These are phyloP conservation scores for Suhomyces pyralidae DNA, from an alignment of 805 yeast species.

Conservation along the genomic window DNA sequence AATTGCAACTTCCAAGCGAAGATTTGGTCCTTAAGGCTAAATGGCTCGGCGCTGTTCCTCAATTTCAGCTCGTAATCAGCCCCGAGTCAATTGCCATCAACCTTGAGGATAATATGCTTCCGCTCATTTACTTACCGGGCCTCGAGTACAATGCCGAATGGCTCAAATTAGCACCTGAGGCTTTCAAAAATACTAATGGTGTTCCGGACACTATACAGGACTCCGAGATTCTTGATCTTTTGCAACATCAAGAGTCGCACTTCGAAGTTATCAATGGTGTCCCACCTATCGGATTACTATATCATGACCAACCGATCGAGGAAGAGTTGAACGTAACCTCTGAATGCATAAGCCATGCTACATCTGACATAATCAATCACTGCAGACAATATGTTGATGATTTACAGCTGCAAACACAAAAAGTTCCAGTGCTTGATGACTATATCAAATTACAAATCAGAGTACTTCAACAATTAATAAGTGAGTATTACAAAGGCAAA, in stretches of 20 bases:
- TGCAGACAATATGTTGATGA: constrained; percentile 1
- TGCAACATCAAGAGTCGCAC: constrained; percentile 24
- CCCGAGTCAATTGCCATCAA: constrained; percentile 14
- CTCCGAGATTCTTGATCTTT: constrained; percentile 20
- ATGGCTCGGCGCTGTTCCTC: constrained; percentile 30
- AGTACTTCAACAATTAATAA: constrained; percentile 8
- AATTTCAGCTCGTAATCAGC: constrained; percentile 18
- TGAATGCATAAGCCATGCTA: background rate
- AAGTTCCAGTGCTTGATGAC: background rate
- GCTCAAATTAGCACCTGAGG: constrained; percentile 17
- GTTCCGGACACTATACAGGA: constrained; percentile 22
- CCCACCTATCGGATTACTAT: constrained; percentile 19
- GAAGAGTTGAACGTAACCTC: background rate
- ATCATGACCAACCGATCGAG: constrained; percentile 2
- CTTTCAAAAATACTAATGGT: constrained; percentile 14
- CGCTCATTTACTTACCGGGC: constrained; percentile 13
- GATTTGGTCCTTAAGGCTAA: constrained; percentile 16
- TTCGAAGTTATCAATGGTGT: constrained; percentile 26
- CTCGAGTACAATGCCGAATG: constrained; percentile 13
- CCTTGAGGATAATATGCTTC: constrained; percentile 15
- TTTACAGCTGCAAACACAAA: background rate
- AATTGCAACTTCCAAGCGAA: constrained; percentile 6
- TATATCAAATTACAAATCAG: background rate
- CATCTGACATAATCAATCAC: background rate
- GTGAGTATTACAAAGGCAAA: constrained; percentile 4